Base-by-base conservation (phyloP, 345 rosid species). In the Aquilaria sinensis region DNA sequence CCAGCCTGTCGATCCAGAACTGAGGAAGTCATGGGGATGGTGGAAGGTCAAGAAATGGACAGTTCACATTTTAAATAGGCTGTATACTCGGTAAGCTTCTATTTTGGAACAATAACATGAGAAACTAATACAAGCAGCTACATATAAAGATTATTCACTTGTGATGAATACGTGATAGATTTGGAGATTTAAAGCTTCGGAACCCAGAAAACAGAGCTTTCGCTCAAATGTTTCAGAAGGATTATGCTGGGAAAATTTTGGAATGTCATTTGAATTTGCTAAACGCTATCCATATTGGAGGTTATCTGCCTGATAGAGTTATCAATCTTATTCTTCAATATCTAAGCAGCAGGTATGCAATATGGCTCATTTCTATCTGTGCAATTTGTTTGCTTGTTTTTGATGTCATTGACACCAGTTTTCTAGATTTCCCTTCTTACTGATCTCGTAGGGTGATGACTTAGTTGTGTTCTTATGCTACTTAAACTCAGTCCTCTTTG, bases 31-130 rank as follows among this genome's bases (percentile, higher is more conserved):
- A 52, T 91, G 97, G 97, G 94, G 96, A 31, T 91, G 97, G 97
- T 91, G 97, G 97, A 91, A 91, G 73, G 90, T 91, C 81, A 91
- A 91, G 85, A 91, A 91, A 71, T 91, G 97, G 97, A 91, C 92
- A 3, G 86, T 86, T 71, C 96, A 88, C 65, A 91, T 91, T 60
- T 74, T 88, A 67, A 91, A 91, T 75, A 83, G 97, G 80, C 88
- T 91, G 30, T 85, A 84, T 66, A 91, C 92, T 51, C 74, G 97
- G 97, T 88, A 65, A 53, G 81, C 68, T 37, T 37, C 8, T 37
- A 5, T 37, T 37, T 37, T 37, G 43, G 1, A 23, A 56, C 30
- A 52, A 69, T 23, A 9, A 9, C 43, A 51, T 45, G 16, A 31
- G 15, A 66, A 33, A 31, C 51, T 64, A 10, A 0, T 30, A 2